A percentile compares a stretch with the other conserved stretches of the same genome.
Conservation (phyloP, 352 stramenopile genomes). For the Globisporangium iwayamae region DNA sequence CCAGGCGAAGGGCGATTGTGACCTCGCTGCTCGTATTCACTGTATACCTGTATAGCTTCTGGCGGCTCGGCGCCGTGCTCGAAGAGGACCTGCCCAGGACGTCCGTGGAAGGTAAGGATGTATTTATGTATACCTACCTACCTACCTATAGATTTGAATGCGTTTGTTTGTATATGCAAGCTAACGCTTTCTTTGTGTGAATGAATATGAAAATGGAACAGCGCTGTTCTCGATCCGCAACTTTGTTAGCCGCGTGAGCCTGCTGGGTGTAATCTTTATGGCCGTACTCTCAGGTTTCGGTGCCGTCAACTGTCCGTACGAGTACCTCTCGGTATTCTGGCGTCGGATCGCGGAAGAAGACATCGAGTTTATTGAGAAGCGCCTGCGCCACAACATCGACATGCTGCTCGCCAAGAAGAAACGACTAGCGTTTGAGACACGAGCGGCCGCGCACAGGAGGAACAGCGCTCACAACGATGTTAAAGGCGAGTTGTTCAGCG, state of each 20-base stretch:
- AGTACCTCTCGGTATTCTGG: conserved; percentile 86
- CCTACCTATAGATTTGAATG: neutral
- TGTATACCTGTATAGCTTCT: conserved; percentile 78
- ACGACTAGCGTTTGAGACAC: conserved; percentile 46
- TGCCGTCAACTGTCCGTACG: conserved; percentile 82
- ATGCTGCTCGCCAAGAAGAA: conserved; percentile 86
- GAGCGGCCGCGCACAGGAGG: conserved; percentile 28
- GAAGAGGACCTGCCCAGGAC: conserved; percentile 38
- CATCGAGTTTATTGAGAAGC: conserved; percentile 78
- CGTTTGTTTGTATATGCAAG: no score
- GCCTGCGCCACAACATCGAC: conserved; percentile 76
- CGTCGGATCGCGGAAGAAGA: conserved; percentile 69
- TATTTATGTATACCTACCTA: neutral
- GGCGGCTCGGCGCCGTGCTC: conserved; percentile 54
- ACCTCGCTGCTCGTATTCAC: conserved; percentile 27
- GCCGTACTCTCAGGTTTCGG: conserved; percentile 78
- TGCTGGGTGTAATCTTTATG: conserved; percentile 82
- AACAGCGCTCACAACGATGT: conserved; percentile 12
- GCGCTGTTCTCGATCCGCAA: conserved; percentile 75
- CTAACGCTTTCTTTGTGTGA: neutral
- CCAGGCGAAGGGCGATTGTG: conserved; percentile 18
- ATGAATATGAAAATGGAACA: conserved; percentile 9
- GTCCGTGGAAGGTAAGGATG: conserved; percentile 40
- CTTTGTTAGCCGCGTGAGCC: conserved; percentile 78
- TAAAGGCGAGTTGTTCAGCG: neutral